phyloP scores from a whole-genome alignment of 176 grass and related monocot genomes.

The Sorghum bicolor region Sorghum_bicolor_NCBIv3 NC_012878.2:5303501-5304000 shows the following conservation, averaged over 20 bases:
- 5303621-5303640: background rate
- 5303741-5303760: background rate
- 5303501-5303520: background rate
- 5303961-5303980: slow-evolving; percentile 23
- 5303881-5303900: slow-evolving; percentile 79
- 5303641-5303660: background rate
- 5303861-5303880: slow-evolving; percentile 87
- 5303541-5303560: background rate
- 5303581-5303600: background rate
- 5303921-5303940: slow-evolving; percentile 74
- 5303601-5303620: background rate
- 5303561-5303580: background rate
- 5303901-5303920: slow-evolving; percentile 86
- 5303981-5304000: background rate
- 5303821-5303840: background rate
- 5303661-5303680: background rate
- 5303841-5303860: background rate
- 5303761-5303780: background rate
- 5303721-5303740: background rate
- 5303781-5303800: background rate
- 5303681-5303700: background rate
- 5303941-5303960: slow-evolving; percentile 34
- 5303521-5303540: background rate
- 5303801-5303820: background rate
- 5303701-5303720: background rate